Evolutionary conservation across 2,329 filamentous ascomycete genomes (phyloP).

Genomic region (Aspergillus bombycis): DNA sequence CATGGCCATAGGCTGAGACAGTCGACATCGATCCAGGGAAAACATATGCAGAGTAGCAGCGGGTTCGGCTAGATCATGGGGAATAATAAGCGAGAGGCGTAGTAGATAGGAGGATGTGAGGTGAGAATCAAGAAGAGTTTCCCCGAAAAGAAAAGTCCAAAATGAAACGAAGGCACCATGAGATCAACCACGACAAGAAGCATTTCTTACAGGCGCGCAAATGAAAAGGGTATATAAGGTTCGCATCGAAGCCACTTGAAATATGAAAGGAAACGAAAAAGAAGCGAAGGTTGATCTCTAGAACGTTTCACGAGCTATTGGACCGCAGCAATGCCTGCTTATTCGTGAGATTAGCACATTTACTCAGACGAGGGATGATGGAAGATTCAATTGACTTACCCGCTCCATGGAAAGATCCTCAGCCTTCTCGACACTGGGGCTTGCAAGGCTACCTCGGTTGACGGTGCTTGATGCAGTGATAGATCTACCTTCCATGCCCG

Average conservation of each 20-base stretch:
- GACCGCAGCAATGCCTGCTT: conserved; percentile 48
- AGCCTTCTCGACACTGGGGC: conserved; percentile 64
- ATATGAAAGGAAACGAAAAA: conserved; percentile 27
- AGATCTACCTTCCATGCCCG: conserved; percentile 63
- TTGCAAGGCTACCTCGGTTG: conserved; percentile 60
- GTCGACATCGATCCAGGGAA: conserved; percentile 21
- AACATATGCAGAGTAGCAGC: conserved; percentile 22
- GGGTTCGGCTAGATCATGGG: conserved; percentile 10
- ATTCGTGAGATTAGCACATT: conserved; percentile 11
- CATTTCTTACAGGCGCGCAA: conserved; percentile 27
- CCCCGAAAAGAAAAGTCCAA: conserved; percentile 15
- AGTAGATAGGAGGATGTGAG: conserved; percentile 8
- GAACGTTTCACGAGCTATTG: conserved; percentile 50
- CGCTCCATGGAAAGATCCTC: conserved; percentile 64
- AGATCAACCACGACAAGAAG: conserved; percentile 20
- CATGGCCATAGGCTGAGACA: conserved; percentile 10
- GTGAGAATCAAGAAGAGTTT: conserved; percentile 12
- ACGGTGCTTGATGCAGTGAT: conserved; percentile 70
- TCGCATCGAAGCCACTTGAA: conserved; percentile 32
- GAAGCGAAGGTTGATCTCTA: conserved; percentile 28
- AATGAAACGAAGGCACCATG: conserved; percentile 14
- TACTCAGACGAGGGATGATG: conserved; percentile 21
- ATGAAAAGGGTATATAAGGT: conserved; percentile 30
- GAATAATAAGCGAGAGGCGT: conserved; percentile 9
- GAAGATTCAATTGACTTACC: conserved; percentile 43